phyloP scores from a whole-genome alignment of 495 filamentous ascomycete genomes.

The Penicillium desertorum region DNA sequence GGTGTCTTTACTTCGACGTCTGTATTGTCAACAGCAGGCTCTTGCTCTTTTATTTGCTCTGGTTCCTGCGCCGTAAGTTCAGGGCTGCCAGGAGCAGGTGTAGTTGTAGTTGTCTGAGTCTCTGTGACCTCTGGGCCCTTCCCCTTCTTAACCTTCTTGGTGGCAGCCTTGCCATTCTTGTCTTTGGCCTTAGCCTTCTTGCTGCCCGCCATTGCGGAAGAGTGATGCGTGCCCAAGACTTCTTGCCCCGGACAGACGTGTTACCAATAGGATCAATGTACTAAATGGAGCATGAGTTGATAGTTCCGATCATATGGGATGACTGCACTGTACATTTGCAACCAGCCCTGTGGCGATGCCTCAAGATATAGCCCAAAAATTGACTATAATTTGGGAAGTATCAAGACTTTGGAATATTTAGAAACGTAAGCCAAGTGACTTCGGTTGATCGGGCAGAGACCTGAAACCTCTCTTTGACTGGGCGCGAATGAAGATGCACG shows the following conservation, averaged over 20 bases:
- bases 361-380: constrained; percentile 42
- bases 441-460: constrained; percentile 26
- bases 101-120: constrained; percentile 31
- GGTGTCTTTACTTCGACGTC: constrained; percentile 21
- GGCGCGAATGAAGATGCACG: constrained; percentile 43
- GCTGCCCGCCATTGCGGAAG: constrained; percentile 37
- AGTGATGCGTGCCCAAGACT: constrained; percentile 40
- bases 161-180: constrained; percentile 34
- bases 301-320: constrained; percentile 34
- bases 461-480: constrained; percentile 22
- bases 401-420: constrained; percentile 11
- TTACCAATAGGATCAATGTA: constrained; percentile 41
- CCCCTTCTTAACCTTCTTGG: constrained; percentile 45
- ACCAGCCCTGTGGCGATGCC: constrained; percentile 30
- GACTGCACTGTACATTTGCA: constrained; percentile 41
- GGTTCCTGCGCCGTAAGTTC: constrained; percentile 25
- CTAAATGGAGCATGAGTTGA: constrained; percentile 31
- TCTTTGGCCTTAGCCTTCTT: constrained; percentile 42
- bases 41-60: constrained; percentile 22
- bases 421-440: constrained; percentile 20
- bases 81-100: constrained; percentile 29
- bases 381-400: constrained; percentile 14
- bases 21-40: constrained; percentile 23
- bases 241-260: constrained; percentile 35
- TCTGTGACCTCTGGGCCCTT: constrained; percentile 39